Conservation (phyloP, 1,284 basidiomycete species). For the Phylloporus sp. region DNA sequence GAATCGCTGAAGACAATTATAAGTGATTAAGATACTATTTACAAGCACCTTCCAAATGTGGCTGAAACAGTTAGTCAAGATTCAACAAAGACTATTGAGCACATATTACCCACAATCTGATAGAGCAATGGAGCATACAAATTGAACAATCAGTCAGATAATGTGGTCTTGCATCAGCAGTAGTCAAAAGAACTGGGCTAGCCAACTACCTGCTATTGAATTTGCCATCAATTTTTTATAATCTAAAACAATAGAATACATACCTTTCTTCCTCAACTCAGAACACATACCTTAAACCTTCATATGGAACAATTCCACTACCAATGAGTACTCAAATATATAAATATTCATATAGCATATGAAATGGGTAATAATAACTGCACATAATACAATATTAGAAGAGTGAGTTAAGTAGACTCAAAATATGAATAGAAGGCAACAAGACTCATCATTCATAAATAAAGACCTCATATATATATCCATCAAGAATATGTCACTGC, state of each 20-base stretch:
- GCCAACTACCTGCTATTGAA: background rate
- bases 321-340: background rate
- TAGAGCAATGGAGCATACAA: background rate
- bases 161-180: background rate
- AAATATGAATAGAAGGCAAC: background rate
- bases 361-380: background rate
- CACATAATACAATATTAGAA: background rate
- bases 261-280: constrained; percentile 42
- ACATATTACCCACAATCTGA: background rate
- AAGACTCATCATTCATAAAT: background rate
- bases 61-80: background rate
- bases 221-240: constrained; percentile 20
- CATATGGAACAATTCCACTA: constrained; percentile 22
- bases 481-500: background rate
- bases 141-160: background rate
- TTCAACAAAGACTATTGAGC: background rate
- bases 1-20: background rate
- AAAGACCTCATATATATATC: background rate
- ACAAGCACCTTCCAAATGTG: background rate
- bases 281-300: constrained; percentile 36
- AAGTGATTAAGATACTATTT: background rate
- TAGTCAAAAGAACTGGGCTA: constrained; percentile 13
- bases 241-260: constrained; percentile 31
- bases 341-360: background rate
- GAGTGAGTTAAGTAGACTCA: background rate